phyloP scores from a whole-genome alignment of 345 rosid species.

The Salix udensis region DNA sequence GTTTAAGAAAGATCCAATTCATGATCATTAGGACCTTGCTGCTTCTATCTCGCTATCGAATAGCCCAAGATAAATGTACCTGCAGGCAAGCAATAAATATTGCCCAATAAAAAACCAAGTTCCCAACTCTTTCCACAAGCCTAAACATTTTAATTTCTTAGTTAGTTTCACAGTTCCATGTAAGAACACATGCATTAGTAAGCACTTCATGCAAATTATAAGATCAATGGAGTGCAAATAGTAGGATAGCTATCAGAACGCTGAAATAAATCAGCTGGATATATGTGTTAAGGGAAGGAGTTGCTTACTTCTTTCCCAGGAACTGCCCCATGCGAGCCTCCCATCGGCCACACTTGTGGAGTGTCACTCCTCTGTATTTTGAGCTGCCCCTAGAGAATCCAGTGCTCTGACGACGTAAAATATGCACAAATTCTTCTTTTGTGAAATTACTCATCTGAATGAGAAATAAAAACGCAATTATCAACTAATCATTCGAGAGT shows the following conservation, averaged over 20 bases:
- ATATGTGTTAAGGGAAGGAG: background rate
- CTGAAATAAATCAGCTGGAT: background rate
- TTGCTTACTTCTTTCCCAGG: conserved; percentile 68
- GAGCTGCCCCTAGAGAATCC: conserved; percentile 75
- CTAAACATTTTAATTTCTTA: conserved; percentile 12
- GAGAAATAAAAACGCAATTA: background rate
- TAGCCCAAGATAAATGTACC: conserved; percentile 94
- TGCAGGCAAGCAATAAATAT: conserved; percentile 38
- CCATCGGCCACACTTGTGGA: conserved; percentile 75
- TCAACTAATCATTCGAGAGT: background rate
- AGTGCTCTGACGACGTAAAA: conserved; percentile 71
- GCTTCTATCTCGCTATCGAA: conserved; percentile 91
- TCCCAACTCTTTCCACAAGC: conserved; percentile 10
- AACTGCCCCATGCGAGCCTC: conserved; percentile 84
- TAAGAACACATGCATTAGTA: background rate
- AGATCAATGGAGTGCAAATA: background rate
- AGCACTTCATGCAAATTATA: background rate
- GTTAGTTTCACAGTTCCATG: background rate
- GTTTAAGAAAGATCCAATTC: conserved; percentile 9
- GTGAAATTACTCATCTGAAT: conserved; percentile 54
- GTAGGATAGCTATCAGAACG: background rate
- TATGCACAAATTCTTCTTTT: conserved; percentile 72
- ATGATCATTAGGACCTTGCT: conserved; percentile 59
- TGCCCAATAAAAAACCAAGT: conserved; percentile 25
- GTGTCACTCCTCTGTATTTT: conserved; percentile 64